A percentile compares a stretch with the other conserved stretches of the same genome.
Evolutionary conservation across 2,329 filamentous ascomycete species (phyloP).

Genomic region (Pseudocercospora fuligena): DNA sequence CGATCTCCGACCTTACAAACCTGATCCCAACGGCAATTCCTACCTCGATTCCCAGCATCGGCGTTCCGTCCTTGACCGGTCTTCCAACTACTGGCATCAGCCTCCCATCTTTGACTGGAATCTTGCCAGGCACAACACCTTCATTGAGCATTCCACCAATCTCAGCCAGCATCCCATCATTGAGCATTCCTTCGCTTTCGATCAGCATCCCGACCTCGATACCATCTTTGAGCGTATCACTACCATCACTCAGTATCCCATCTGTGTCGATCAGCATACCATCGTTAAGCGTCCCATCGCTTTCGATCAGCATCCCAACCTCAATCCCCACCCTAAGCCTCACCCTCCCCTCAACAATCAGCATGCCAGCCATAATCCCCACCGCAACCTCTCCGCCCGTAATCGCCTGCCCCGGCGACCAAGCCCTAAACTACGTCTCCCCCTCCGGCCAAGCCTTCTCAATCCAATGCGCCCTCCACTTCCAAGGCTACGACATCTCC

Average conservation of each 20-base stretch:
- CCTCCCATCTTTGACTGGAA: not conserved
- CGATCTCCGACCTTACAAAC: not conserved
- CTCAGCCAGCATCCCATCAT: constrained; percentile 1
- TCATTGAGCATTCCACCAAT: constrained; percentile 1
- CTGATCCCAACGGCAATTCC: not conserved
- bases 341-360: no score
- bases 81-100: not conserved
- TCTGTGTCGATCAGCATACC: not conserved
- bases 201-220: not conserved
- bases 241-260: not conserved
- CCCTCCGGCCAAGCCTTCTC: constrained; percentile 30
- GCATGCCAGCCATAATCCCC: constrained; percentile 17
- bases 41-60: not conserved
- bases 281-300: not conserved
- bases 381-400: no score
- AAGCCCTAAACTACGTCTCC: constrained; percentile 34
- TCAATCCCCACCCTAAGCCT: constrained; percentile 28
- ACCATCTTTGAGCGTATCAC: not conserved
- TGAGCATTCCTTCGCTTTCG: constrained; percentile 1
- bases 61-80: not conserved
- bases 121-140: not conserved
- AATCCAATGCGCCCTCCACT: constrained; percentile 31
- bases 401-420: constrained; percentile 33
- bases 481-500: constrained; percentile 22
- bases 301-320: constrained; percentile 1